Percentiles rank a stretch among this genome's conserved stretches.
These are phyloP conservation scores for Heritiera fomes DNA, from an alignment of 345 rosid genomes.

Conservation along the genomic window DNA sequence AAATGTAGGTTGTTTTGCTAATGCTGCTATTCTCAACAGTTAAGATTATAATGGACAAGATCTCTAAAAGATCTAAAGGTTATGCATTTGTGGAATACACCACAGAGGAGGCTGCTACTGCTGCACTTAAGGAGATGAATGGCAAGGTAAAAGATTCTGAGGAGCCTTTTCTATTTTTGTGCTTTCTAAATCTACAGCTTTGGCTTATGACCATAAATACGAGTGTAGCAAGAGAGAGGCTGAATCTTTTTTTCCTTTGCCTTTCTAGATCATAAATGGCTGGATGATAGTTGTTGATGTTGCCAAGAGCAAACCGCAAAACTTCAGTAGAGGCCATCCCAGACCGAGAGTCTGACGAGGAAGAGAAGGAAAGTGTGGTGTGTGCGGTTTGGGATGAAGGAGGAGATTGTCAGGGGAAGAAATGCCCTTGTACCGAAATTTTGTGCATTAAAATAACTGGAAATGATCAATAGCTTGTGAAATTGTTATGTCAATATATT, in stretches of 20 bases:
- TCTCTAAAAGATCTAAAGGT: conserved; percentile 94
- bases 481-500: background rate
- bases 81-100: conserved; percentile 89
- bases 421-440: background rate
- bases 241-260: conserved; percentile 20
- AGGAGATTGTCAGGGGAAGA: background rate
- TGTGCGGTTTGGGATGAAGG: background rate
- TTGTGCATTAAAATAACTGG: background rate
- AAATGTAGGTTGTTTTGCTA: conserved; percentile 1
- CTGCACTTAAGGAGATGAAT: conserved; percentile 91
- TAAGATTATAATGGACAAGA: conserved; percentile 95
- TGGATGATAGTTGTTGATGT: conserved; percentile 99
- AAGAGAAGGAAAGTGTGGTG: background rate
- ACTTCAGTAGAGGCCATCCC: conserved; percentile 38
- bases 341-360: conserved; percentile 20
- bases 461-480: background rate
- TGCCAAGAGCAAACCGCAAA: conserved; percentile 63
- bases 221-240: background rate
- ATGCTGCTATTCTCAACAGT: conserved; percentile 40
- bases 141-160: conserved; percentile 60
- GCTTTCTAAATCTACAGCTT: background rate
- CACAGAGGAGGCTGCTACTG: conserved; percentile 85
- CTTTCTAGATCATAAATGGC: conserved; percentile 84
- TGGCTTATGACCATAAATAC: background rate
- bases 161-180: background rate